These are phyloP conservation scores for Yarrowia yakushimensis DNA, from an alignment of 805 yeast genomes.

Conservation along the genomic window DNA sequence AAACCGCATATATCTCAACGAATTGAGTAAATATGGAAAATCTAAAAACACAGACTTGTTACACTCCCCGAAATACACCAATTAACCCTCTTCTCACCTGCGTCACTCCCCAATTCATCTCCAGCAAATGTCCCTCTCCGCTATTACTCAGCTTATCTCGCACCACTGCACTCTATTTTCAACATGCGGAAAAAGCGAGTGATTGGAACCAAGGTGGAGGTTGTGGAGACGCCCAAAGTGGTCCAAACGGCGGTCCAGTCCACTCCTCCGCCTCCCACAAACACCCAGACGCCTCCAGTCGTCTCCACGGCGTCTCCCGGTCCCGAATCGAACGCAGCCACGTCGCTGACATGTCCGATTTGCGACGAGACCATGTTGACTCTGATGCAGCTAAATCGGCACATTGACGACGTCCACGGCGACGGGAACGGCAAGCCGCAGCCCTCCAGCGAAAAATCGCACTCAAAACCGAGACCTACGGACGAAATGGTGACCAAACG, in stretches of 20 bases:
- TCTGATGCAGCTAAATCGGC: conserved; percentile 54
- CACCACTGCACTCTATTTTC: conserved; percentile 9
- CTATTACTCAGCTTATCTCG: conserved; percentile 9
- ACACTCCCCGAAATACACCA: too few species aligned
- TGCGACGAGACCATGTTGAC: conserved; percentile 59
- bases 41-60: too few species aligned
- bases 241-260: neutral
- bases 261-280: neutral
- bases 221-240: neutral
- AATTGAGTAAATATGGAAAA: too few species aligned
- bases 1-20: too few species aligned
- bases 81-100: too few species aligned
- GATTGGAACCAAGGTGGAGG: conserved; percentile 20
- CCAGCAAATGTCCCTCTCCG: too few species aligned
- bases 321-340: neutral
- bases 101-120: neutral
- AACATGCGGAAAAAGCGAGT: conserved; percentile 18
- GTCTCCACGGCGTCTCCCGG: neutral
- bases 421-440: conserved; percentile 34
- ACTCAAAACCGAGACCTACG: conserved; percentile 25
- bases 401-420: conserved; percentile 66
- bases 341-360: conserved; percentile 55
- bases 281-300: neutral
- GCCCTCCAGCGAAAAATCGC: conserved; percentile 43
- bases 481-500: conserved; percentile 43